A percentile compares a stretch with the other conserved stretches of the same genome.
Evolutionary conservation across 768 basidiomycete genomes (phyloP).

Genomic region (Dendrothele bispora): DNA sequence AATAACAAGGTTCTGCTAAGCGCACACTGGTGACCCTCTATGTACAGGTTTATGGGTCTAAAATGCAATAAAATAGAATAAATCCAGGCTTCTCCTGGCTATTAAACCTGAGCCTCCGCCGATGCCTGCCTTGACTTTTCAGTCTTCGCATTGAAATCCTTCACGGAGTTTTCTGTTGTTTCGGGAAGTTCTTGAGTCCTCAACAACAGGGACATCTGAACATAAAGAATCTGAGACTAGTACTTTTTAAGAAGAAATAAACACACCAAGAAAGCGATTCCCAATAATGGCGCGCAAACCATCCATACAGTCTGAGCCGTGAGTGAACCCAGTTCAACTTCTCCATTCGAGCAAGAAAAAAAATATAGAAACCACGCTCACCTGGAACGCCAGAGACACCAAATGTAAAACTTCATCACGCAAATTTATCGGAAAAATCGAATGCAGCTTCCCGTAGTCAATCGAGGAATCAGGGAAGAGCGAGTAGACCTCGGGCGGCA

Average conservation of each 20-base stretch:
- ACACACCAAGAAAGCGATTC: slow-evolving; percentile 60
- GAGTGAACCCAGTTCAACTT: too few species aligned
- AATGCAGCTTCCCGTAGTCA: slow-evolving; percentile 51
- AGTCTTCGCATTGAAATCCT: neutral
- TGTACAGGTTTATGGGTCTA: too few species aligned
- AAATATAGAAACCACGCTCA: slow-evolving; percentile 27
- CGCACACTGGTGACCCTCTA: too few species aligned
- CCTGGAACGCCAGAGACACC: slow-evolving; percentile 65
- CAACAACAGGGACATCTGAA: slow-evolving; percentile 41
- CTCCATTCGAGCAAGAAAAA: too few species aligned
- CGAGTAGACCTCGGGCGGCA: slow-evolving; percentile 49
- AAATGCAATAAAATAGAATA: too few species aligned
- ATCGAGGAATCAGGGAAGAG: slow-evolving; percentile 45
- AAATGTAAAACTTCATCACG: slow-evolving; percentile 48
- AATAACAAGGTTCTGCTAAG: too few species aligned
- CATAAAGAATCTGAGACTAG: slow-evolving; percentile 2
- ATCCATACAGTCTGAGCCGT: slow-evolving; percentile 71
- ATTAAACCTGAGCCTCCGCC: slow-evolving; percentile 2
- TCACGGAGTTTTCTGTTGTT: too few species aligned
- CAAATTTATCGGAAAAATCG: slow-evolving; percentile 44
- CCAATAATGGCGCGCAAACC: slow-evolving; percentile 68
- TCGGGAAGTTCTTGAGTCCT: slow-evolving; percentile 38
- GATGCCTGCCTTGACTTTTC: neutral
- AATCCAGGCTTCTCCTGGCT: too few species aligned
- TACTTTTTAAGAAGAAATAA: neutral